Evolutionary conservation across 2,329 filamentous ascomycete genomes (phyloP).

Genomic region (Grosmannia penicillata): DNA sequence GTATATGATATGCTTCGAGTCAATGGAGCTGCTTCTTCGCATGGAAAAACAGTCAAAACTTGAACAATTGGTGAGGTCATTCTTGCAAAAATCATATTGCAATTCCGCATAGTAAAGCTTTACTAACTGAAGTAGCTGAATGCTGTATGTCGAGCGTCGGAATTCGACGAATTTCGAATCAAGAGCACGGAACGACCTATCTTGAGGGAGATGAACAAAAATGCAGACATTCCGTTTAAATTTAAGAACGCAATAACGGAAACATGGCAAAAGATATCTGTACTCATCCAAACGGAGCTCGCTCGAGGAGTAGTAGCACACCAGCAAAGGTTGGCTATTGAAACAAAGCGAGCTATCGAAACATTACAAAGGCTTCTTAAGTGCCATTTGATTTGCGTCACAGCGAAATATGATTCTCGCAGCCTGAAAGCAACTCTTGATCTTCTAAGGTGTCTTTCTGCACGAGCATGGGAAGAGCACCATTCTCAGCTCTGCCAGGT

Average conservation of each 20-base stretch:
- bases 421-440: conserved; percentile 58
- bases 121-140: conserved; percentile 38
- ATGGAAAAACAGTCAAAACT: conserved; percentile 46
- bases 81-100: background rate
- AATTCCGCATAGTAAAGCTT: background rate
- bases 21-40: conserved; percentile 56
- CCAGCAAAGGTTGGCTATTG: conserved; percentile 28
- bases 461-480: conserved; percentile 68
- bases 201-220: conserved; percentile 60
- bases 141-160: conserved; percentile 49
- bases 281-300: conserved; percentile 64
- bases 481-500: conserved; percentile 74
- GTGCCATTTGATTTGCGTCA: conserved; percentile 63
- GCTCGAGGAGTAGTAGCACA: conserved; percentile 43
- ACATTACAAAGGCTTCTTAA: conserved; percentile 55
- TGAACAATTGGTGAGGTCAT: conserved; percentile 49
- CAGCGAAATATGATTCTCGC: conserved; percentile 43
- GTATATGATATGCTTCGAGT: conserved; percentile 67
- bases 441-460: conserved; percentile 60
- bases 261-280: conserved; percentile 58
- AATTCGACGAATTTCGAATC: conserved; percentile 60
- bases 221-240: conserved; percentile 51
- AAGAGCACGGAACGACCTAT: conserved; percentile 52
- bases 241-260: conserved; percentile 52
- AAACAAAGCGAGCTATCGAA: conserved; percentile 54